phyloP scores from a whole-genome alignment of 306 rosid species.

The Sicyos baderoa region DNA sequence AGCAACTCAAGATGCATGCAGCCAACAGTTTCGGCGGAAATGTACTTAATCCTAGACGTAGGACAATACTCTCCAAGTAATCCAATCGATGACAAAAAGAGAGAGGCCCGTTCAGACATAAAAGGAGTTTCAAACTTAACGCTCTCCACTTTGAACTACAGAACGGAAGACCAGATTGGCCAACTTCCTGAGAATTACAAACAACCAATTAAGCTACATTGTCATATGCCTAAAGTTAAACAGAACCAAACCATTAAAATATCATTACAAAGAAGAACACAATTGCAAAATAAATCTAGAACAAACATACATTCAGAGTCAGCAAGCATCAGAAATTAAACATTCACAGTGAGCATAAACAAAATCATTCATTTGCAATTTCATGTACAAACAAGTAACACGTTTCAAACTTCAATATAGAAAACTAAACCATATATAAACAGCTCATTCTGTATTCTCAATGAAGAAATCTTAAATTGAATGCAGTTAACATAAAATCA shows the following conservation, averaged over 20 bases:
- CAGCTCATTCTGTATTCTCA: background rate
- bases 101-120: constrained; percentile 60
- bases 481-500: background rate
- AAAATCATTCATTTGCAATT: background rate
- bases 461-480: background rate
- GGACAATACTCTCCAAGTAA: constrained; percentile 66
- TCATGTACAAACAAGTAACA: background rate
- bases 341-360: background rate
- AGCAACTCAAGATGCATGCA: constrained; percentile 37
- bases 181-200: constrained; percentile 28
- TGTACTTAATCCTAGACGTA: constrained; percentile 49
- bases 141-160: constrained; percentile 42
- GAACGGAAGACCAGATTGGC: constrained; percentile 35
- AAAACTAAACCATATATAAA: background rate
- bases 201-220: background rate
- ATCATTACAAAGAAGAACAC: background rate
- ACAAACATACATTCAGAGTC: background rate
- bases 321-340: background rate
- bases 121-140: constrained; percentile 48
- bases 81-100: constrained; percentile 50
- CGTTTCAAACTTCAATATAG: background rate
- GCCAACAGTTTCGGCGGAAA: constrained; percentile 25
- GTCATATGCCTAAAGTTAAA: background rate
- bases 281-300: background rate
- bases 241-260: background rate